A percentile compares a stretch with the other conserved stretches of the same genome.
Evolutionary conservation across 768 basidiomycete genomes (phyloP).

Genomic region (Lepiota brunneoincarnata): DNA sequence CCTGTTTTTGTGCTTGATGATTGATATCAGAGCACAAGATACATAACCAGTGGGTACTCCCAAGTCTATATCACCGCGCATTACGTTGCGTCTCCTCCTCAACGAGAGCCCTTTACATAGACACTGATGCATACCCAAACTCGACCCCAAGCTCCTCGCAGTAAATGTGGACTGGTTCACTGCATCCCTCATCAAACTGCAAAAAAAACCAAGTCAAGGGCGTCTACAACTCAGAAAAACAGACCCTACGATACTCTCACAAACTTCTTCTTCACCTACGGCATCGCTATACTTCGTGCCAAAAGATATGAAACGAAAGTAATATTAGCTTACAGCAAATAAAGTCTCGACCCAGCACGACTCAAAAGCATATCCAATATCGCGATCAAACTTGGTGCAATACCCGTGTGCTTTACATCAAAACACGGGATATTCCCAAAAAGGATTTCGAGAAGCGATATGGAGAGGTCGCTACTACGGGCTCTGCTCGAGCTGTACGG

Average conservation of each 20-base stretch:
- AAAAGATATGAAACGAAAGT: conserved; percentile 78
- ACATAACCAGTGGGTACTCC: no score
- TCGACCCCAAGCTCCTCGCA: conserved; percentile 78
- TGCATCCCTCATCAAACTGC: conserved; percentile 76
- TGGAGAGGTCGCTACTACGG: no score
- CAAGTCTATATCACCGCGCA: no score
- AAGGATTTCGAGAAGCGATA: no score
- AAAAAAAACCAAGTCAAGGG: neutral
- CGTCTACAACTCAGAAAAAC: conserved; percentile 15
- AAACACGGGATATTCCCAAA: no score
- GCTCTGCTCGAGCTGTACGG: no score
- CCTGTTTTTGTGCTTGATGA: no score
- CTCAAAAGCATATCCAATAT: conserved; percentile 66
- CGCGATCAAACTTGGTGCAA: conserved; percentile 84
- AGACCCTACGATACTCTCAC: conserved; percentile 67
- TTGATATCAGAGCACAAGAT: no score
- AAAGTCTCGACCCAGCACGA: conserved; percentile 47
- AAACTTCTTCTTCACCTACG: conserved; percentile 77
- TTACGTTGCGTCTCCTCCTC: no score
- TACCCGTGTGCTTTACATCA: no score
- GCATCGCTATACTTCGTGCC: conserved; percentile 68
- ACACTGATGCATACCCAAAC: conserved; percentile 78
- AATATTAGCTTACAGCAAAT: conserved; percentile 45
- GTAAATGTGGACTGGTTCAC: conserved; percentile 86
- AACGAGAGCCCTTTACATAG: neutral